A percentile compares a stretch with the other conserved stretches of the same genome.
Evolutionary conservation across 805 yeast genomes (phyloP).

Genomic region (Kodamaea sagamina): DNA sequence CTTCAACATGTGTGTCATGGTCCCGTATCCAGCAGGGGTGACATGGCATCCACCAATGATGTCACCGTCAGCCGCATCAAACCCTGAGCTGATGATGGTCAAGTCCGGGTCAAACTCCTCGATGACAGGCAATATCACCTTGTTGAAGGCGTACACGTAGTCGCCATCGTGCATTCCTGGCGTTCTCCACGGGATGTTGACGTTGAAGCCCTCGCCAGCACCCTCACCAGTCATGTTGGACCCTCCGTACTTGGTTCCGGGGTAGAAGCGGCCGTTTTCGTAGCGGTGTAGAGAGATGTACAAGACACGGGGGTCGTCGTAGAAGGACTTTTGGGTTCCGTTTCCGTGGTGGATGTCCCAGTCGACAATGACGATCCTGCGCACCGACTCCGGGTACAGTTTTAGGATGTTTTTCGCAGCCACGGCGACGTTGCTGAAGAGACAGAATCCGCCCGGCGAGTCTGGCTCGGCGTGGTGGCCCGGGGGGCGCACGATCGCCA

Average conservation of each 20-base stretch:
- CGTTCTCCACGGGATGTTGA: conserved; percentile 91
- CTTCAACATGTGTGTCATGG: conserved; percentile 91
- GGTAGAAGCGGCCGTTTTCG: conserved; percentile 89
- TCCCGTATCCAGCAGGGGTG: conserved; percentile 93
- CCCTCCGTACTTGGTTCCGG: conserved; percentile 87
- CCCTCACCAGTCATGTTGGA: conserved; percentile 83
- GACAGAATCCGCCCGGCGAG: conserved; percentile 94
- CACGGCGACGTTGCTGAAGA: conserved; percentile 94
- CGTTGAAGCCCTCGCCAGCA: conserved; percentile 79
- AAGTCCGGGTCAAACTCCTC: conserved; percentile 90
- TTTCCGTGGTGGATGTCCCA: conserved; percentile 99
- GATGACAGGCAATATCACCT: conserved; percentile 84
- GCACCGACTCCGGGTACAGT: conserved; percentile 83
- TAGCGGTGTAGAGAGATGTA: conserved; percentile 91
- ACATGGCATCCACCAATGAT: conserved; percentile 96
- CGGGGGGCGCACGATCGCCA: conserved; percentile 97
- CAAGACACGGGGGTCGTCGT: conserved; percentile 84
- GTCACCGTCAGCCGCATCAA: conserved; percentile 99
- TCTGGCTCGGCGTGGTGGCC: conserved; percentile 99
- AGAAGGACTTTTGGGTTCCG: conserved; percentile 94
- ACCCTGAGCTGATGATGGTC: conserved; percentile 91
- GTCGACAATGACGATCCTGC: conserved; percentile 80
- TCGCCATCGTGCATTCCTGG: conserved; percentile 96
- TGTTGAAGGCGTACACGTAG: conserved; percentile 86
- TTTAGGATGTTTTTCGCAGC: conserved; percentile 86